Evolutionary conservation across 371 early-diverging fungal genomes (phyloP).

Genomic region (Mortierella sp.): DNA sequence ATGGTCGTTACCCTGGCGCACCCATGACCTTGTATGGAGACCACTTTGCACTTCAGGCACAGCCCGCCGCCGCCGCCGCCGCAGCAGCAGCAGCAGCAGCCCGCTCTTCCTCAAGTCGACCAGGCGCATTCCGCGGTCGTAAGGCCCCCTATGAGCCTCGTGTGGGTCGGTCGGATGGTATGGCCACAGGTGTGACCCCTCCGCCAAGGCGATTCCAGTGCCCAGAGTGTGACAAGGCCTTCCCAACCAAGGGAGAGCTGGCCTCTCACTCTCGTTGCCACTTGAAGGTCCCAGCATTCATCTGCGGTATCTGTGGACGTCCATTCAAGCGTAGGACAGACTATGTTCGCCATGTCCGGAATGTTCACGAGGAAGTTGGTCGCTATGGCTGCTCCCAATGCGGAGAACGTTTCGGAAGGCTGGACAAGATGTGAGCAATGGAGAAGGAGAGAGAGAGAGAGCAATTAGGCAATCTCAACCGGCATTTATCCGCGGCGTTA

Average conservation of each 20-base stretch:
- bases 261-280: conserved; percentile 54
- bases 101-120: conserved; percentile 13
- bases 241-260: conserved; percentile 53
- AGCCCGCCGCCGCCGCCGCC: conserved; percentile 6
- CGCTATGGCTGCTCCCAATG: conserved; percentile 48
- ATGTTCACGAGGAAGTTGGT: conserved; percentile 54
- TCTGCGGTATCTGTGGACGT: conserved; percentile 52
- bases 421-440: conserved; percentile 52
- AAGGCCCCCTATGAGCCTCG: conserved; percentile 47
- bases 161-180: conserved; percentile 5
- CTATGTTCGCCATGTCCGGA: conserved; percentile 53
- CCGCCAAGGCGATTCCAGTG: conserved; percentile 49
- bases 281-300: conserved; percentile 48
- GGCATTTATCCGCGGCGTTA: background rate
- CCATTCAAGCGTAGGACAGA: conserved; percentile 54
- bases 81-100: too few species aligned
- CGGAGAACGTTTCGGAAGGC: conserved; percentile 50
- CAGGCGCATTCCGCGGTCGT: conserved; percentile 31
- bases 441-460: conserved; percentile 31
- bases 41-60: conserved; percentile 32
- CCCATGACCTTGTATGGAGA: conserved; percentile 33
- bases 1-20: conserved; percentile 29
- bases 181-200: conserved; percentile 22
- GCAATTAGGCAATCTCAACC: background rate
- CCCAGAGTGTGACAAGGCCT: conserved; percentile 52